phyloP scores from a whole-genome alignment of 331 rosid species.

The Malus hybrid region DNA sequence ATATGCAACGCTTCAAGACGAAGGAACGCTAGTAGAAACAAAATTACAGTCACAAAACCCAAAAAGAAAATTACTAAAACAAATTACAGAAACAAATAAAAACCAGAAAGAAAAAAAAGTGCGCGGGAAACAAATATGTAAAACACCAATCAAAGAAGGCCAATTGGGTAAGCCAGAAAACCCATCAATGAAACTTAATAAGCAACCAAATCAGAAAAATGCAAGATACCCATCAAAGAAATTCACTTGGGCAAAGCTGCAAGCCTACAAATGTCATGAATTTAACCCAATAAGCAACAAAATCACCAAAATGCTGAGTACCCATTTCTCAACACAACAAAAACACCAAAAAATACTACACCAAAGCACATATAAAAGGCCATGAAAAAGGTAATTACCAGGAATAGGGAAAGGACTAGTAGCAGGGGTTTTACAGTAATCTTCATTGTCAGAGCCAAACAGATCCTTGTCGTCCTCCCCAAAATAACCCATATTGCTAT shows the following conservation, averaged over 20 bases:
- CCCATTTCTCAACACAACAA: background rate
- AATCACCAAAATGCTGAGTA: background rate
- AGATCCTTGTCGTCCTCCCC: constrained; percentile 64
- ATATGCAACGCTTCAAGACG: background rate
- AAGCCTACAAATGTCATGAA: background rate
- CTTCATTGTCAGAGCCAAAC: constrained; percentile 87
- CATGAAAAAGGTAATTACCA: constrained; percentile 34
- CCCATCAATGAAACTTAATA: background rate
- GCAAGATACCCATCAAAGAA: background rate
- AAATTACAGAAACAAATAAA: background rate
- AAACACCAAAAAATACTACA: background rate
- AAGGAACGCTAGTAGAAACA: background rate
- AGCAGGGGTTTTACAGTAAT: constrained; percentile 65
- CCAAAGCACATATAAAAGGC: background rate
- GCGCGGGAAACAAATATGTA: background rate
- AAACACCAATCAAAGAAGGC: background rate
- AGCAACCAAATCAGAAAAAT: background rate
- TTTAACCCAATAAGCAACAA: background rate
- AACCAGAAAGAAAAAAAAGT: background rate
- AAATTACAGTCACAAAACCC: background rate
- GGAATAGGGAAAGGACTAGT: constrained; percentile 67
- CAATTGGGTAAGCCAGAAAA: background rate
- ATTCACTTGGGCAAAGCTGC: background rate
- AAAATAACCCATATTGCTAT: constrained; percentile 1
- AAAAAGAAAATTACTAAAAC: background rate